phyloP scores from a whole-genome alignment of 805 yeast genomes.

The Metschnikowia henanensis region DNA sequence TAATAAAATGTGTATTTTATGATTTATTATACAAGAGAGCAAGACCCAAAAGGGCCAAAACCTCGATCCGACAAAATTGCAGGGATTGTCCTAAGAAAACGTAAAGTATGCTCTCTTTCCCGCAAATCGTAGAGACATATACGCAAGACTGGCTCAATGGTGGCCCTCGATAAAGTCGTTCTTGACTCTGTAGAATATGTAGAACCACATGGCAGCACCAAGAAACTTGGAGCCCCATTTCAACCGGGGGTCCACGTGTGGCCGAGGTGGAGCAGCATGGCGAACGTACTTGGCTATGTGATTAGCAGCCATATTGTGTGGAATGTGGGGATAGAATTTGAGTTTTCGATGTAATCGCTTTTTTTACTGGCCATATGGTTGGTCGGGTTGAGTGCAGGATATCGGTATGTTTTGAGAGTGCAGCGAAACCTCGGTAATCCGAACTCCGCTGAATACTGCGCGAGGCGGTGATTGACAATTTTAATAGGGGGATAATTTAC shows the following conservation, averaged over 20 bases:
- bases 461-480: too few relatives aligned
- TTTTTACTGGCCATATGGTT: conserved; percentile 17
- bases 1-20: conserved; percentile 8
- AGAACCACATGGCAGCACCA: conserved; percentile 90
- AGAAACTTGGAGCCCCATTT: conserved; percentile 61
- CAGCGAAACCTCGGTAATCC: too few relatives aligned
- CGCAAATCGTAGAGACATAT: too few relatives aligned
- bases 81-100: too few relatives aligned
- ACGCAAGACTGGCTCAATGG: conserved; percentile 20
- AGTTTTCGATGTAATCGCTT: not conserved
- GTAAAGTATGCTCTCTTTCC: too few relatives aligned
- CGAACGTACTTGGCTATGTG: conserved; percentile 42
- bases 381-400: conserved; percentile 13
- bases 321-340: not conserved
- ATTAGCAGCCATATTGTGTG: conserved; percentile 40
- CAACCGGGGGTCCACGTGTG: conserved; percentile 60
- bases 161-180: conserved; percentile 46
- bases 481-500: too few relatives aligned
- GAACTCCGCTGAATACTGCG: too few relatives aligned
- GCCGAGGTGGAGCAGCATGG: conserved; percentile 65
- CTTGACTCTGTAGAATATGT: conserved; percentile 79
- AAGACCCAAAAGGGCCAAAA: not conserved
- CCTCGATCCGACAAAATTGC: too few relatives aligned
- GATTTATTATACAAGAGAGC: conserved; percentile 3
- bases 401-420: too few relatives aligned